Base-by-base conservation (phyloP, 164 flowering plant genomes). In the Echeveria elegans region DNA sequence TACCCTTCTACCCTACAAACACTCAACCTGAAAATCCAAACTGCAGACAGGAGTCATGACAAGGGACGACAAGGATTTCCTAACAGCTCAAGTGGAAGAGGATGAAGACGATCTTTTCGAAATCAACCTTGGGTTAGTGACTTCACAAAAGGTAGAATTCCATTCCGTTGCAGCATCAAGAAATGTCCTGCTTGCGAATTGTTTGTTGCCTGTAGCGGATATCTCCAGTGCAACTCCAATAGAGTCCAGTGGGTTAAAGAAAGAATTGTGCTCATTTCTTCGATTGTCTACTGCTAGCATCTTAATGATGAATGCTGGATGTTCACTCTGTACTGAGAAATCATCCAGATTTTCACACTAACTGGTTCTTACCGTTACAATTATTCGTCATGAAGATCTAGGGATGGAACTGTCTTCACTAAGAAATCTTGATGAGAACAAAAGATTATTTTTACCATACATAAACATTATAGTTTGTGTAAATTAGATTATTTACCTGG, bases 61-160 rank as follows among this genome's bases (percentile, higher is more conserved):
- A 9, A 23, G 40, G 23, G 26, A 40, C 31, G 11, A 34, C 14
- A 30, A 61, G 0, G 21, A 18, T 26, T 7, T 5, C 26, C 21
- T 10, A 29, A 24, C 40, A 6, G 41, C n/a, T 62, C n/a, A 12
- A 31, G 40, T 62, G 40, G 72, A 64, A 1, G 73, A 71, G 34
- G 81, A 77, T 0, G 86, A 83, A 2, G 85, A 80, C 1, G 89
- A 85, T 16, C 80, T 85, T 0, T 85, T 85, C 40, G 89, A 85
- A 72, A 85, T 85, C 52, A 71, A 85, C 67, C 67, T 81, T 1
- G 80, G 79, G 30, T 76, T 72, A 1, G 81, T 76, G 8, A 45
- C 15, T 15, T 43, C 19, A 11, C 3, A 0, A 4, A 68, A 69
- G 68, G 71, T 77, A 72, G 82, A 78, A n/a, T 70, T 66, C 56